Evolutionary conservation across 106 monocot species (phyloP), one percentile per base, ranked within the genome.

Genomic region (Allium cepa): DNA sequence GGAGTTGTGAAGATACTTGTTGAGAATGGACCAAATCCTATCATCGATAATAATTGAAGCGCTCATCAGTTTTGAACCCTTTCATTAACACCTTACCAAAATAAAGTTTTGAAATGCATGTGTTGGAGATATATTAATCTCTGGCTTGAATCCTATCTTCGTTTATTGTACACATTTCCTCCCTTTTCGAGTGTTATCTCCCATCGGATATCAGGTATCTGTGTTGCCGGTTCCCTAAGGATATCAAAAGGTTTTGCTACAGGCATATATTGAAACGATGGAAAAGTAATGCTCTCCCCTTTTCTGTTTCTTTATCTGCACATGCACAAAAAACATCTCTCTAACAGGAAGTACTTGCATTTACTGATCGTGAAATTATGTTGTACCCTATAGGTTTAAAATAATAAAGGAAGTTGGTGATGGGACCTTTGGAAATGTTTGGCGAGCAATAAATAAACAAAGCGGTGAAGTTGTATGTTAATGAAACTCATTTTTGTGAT

Each of bases 331-430:
- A 63, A 36, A 66, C 8, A 7, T 22, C 10, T 46, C 47, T 8
- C 18, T 26, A 50, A 51, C 50, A 3, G 14, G 2, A 28, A 10
- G 9, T 47, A 64, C 4, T 3, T 48, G 26, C 5, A 36, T 36
- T 64, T 17, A 18, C 36, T 56, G 28, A 56, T 56, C 14, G 56
- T 56, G 36, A 46, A 56, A 12, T 45, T 36, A 36, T 36, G 36
- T 45, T 18, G 18, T 27, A 18, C 7, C 5, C 53, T 56, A 51
- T 76, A 86, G 90, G 73, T 90, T 85, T 64, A 76, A 73, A 56
- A 53, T 90, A 59, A 90, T 90, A n/a, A 90, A 86, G 57, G 90
- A 90, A 85, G 90, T 90, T 72, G 90, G 90, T 66, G 90, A 90
- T 66, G 90, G 90, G 56, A 86, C 90, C 9, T 90, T 90, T 71